These are phyloP conservation scores for Helotiales sp. DNA, from an alignment of 2,329 filamentous ascomycete species.

Conservation along the genomic window DNA sequence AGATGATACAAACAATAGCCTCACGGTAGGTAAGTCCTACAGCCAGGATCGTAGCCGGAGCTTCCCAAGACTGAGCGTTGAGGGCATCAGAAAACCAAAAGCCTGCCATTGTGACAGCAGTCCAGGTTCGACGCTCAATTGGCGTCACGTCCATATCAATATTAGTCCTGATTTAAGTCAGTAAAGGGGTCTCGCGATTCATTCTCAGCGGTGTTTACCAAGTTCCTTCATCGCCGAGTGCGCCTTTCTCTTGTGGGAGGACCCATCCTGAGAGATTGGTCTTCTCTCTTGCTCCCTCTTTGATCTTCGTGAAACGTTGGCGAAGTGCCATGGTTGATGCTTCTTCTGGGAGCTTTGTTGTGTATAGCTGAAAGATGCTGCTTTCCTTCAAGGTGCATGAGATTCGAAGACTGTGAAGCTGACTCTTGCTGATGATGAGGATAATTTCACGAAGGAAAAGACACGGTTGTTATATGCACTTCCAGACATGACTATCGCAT, in stretches of 20 bases:
- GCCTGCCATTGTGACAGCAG: constrained; percentile 40
- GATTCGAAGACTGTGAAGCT: not conserved
- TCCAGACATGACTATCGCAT: constrained; percentile 6
- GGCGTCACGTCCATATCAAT: constrained; percentile 47
- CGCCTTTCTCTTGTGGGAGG: constrained; percentile 39
- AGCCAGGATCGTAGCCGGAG: constrained; percentile 46
- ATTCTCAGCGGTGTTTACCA: constrained; percentile 26
- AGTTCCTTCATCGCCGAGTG: constrained; percentile 40
- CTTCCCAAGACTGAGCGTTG: constrained; percentile 46
- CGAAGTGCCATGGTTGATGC: constrained; percentile 17
- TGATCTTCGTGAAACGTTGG: constrained; percentile 32
- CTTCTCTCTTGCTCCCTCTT: constrained; percentile 37
- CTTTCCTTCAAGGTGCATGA: not conserved
- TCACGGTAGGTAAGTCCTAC: constrained; percentile 43
- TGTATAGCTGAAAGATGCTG: not conserved
- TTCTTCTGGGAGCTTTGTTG: not conserved
- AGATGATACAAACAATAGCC: constrained; percentile 44
- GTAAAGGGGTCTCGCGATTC: not conserved
- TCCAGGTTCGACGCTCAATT: constrained; percentile 45
- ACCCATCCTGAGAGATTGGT: constrained; percentile 41
- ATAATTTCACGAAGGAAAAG: constrained; percentile 12
- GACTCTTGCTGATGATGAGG: constrained; percentile 7
- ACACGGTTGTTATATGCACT: constrained; percentile 26
- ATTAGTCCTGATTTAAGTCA: constrained; percentile 39
- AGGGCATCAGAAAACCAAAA: constrained; percentile 49